Conservation (phyloP, 1,284 basidiomycete species). For the Ustilago tritici region DNA sequence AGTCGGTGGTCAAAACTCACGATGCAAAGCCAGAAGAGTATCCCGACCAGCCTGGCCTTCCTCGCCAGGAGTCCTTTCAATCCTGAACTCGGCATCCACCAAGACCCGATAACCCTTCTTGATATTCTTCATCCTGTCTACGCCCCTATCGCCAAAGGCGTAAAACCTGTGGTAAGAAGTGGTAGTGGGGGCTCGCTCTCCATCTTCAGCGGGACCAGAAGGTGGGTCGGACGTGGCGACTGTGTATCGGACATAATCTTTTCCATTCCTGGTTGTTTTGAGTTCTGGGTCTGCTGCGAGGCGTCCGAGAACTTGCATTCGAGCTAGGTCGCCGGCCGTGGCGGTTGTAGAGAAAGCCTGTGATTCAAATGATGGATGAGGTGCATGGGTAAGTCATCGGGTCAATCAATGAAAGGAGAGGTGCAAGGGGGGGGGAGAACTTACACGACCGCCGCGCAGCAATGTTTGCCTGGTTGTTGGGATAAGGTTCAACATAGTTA, state of each 20-base stretch:
- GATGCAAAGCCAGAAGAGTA: conserved; percentile 57
- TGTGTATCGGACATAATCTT: conserved; percentile 67
- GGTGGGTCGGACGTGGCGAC: conserved; percentile 65
- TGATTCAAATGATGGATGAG: not conserved
- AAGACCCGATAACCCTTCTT: conserved; percentile 63
- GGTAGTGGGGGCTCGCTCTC: conserved; percentile 45
- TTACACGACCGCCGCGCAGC: conserved; percentile 26
- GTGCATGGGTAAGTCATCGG: not conserved
- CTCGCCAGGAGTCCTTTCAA: conserved; percentile 51
- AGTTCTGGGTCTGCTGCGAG: conserved; percentile 65
- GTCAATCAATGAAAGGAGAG: too few species aligned
- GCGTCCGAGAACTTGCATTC: conserved; percentile 67
- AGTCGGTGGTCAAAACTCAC: conserved; percentile 11
- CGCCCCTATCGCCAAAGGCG: conserved; percentile 60
- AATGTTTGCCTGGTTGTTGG: conserved; percentile 29
- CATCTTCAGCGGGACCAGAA: conserved; percentile 58
- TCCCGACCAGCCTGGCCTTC: conserved; percentile 37
- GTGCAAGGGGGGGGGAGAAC: not conserved
- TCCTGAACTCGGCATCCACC: conserved; percentile 66
- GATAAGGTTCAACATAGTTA: conserved; percentile 27
- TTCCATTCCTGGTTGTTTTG: conserved; percentile 63
- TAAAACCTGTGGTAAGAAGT: conserved; percentile 63
- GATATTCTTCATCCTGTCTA: conserved; percentile 57
- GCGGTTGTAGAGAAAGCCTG: conserved; percentile 62
- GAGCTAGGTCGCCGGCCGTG: conserved; percentile 51